Conservation (phyloP, 2,329 filamentous ascomycete genomes). For the Aureobasidium namibiae region DNA sequence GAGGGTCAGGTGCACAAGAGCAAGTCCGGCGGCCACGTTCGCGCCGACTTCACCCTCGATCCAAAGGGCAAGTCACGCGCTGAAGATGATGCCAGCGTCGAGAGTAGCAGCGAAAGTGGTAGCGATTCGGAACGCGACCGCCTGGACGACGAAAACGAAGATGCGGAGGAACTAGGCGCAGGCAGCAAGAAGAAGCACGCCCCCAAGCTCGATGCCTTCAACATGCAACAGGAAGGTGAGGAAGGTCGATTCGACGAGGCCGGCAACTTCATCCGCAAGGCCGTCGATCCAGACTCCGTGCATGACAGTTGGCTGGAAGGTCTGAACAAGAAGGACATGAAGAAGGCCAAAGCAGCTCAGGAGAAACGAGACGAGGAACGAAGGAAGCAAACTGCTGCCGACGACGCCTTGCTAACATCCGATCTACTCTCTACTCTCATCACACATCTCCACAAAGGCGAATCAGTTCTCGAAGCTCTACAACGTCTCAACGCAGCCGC, state of each 20-base stretch:
- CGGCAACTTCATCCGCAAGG: slow-evolving; percentile 87
- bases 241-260: slow-evolving; percentile 86
- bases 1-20: slow-evolving; percentile 69
- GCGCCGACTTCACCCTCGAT: slow-evolving; percentile 51
- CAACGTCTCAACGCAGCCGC: slow-evolving; percentile 54
- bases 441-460: slow-evolving; percentile 62
- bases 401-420: slow-evolving; percentile 65
- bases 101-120: slow-evolving; percentile 49
- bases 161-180: slow-evolving; percentile 84
- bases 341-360: slow-evolving; percentile 75
- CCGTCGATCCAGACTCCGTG: slow-evolving; percentile 75
- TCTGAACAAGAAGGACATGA: slow-evolving; percentile 88
- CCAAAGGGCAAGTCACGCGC: slow-evolving; percentile 33
- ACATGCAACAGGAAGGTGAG: slow-evolving; percentile 81
- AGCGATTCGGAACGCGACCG: slow-evolving; percentile 60
- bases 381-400: slow-evolving; percentile 59
- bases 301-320: slow-evolving; percentile 93
- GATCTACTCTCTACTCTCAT: slow-evolving; percentile 71
- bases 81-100: slow-evolving; percentile 53
- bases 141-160: slow-evolving; percentile 54
- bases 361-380: slow-evolving; percentile 75
- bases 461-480: slow-evolving; percentile 82
- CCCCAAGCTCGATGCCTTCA: slow-evolving; percentile 92
- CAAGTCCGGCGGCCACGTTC: slow-evolving; percentile 62
- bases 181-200: slow-evolving; percentile 89